These are phyloP conservation scores for Kwoniella shivajii DNA, from an alignment of 1,284 basidiomycete species.

Conservation along the genomic window DNA sequence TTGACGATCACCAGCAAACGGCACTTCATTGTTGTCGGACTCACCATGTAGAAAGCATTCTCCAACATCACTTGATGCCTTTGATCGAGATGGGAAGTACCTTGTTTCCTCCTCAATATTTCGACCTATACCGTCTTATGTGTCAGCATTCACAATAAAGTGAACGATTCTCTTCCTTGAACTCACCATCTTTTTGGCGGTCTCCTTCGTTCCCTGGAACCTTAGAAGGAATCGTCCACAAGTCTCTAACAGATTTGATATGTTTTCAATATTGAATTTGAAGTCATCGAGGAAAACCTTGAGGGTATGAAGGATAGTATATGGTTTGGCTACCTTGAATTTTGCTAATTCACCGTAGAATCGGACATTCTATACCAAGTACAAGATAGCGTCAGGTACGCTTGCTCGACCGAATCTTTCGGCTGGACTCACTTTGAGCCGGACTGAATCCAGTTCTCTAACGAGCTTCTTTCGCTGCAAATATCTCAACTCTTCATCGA, in stretches of 20 bases:
- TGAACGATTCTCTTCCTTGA: neutral
- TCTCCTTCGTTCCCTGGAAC: conserved; percentile 80
- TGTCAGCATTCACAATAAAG: neutral
- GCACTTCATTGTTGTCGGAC: conserved; percentile 15
- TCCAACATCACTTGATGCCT: conserved; percentile 86
- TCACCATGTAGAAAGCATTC: conserved; percentile 95
- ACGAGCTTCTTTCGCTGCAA: conserved; percentile 92
- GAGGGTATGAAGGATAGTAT: conserved; percentile 91
- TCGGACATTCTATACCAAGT: conserved; percentile 69
- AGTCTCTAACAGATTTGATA: conserved; percentile 87
- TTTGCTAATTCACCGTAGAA: conserved; percentile 93
- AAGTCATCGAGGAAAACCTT: conserved; percentile 98
- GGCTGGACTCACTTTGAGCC: conserved; percentile 67
- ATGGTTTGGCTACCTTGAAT: conserved; percentile 88
- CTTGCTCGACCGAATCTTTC: neutral
- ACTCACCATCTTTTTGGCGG: conserved; percentile 60
- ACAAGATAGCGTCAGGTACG: neutral
- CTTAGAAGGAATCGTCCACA: conserved; percentile 91
- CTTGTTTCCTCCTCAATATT: conserved; percentile 91
- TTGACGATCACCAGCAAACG: neutral
- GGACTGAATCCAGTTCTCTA: conserved; percentile 79
- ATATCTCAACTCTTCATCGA: conserved; percentile 96
- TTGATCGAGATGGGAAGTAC: conserved; percentile 86
- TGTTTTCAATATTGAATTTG: conserved; percentile 87
- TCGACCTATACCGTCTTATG: conserved; percentile 67